Conservation (phyloP, 495 filamentous ascomycete genomes). For the Thermothielavioides terrestris region DNA sequence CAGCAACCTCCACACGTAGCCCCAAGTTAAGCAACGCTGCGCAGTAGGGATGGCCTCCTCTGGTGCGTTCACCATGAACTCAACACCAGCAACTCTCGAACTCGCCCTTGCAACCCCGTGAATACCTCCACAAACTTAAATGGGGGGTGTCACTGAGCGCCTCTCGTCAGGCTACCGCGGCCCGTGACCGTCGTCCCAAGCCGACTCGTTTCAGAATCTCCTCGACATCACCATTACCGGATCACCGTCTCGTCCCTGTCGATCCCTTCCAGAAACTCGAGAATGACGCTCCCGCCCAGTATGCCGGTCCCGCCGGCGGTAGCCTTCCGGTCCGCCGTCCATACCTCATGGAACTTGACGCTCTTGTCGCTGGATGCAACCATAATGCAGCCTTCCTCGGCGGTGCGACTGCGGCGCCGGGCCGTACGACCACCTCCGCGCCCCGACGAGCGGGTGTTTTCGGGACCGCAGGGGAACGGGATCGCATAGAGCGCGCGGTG, state of each 20-base stretch:
- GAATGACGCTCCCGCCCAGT: slow-evolving; percentile 78
- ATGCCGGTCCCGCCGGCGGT: slow-evolving; percentile 52
- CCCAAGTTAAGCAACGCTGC: slow-evolving; percentile 4
- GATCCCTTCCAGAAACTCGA: slow-evolving; percentile 77
- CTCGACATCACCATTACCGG: slow-evolving; percentile 27
- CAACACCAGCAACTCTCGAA: background rate
- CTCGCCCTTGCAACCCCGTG: too few species aligned
- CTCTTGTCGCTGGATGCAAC: slow-evolving; percentile 90
- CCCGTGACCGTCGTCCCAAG: too few species aligned
- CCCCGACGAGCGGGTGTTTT: slow-evolving; percentile 11
- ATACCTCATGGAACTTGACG: slow-evolving; percentile 95
- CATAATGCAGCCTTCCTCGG: slow-evolving; percentile 85
- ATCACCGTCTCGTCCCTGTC: slow-evolving; percentile 63
- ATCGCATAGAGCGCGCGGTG: slow-evolving; percentile 72
- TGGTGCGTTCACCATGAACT: background rate
- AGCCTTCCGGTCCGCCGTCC: slow-evolving; percentile 56
- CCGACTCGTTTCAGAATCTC: background rate
- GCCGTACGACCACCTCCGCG: background rate
- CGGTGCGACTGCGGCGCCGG: slow-evolving; percentile 41
- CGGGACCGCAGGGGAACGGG: slow-evolving; percentile 54
- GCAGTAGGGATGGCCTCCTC: background rate
- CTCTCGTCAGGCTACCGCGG: too few species aligned
- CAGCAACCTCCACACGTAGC: background rate
- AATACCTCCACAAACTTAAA: too few species aligned
- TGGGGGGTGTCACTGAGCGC: too few species aligned